Conservation (phyloP, 768 basidiomycete genomes). For the Peribolospora kevripleyi region DNA sequence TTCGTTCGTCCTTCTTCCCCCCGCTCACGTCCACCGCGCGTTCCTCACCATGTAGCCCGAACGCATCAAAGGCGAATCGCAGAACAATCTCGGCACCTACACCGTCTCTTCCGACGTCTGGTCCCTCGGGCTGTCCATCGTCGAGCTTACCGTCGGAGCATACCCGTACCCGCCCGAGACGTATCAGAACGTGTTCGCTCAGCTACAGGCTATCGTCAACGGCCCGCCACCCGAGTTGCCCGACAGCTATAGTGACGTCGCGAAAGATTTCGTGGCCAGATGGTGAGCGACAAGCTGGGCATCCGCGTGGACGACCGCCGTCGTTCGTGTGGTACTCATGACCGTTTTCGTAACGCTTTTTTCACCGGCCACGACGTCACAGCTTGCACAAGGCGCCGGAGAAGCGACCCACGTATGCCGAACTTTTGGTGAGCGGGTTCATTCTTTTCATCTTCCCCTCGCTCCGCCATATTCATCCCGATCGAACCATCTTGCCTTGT, state of each 20-base stretch:
- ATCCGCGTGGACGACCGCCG: not conserved
- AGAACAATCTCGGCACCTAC: constrained; percentile 63
- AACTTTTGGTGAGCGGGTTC: constrained; percentile 37
- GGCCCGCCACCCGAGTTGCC: constrained; percentile 78
- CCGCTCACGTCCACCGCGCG: not conserved
- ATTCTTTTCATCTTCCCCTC: not conserved
- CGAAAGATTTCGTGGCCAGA: constrained; percentile 53
- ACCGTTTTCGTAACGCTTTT: not conserved
- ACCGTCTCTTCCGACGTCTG: constrained; percentile 93
- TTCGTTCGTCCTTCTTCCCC: constrained; percentile 1
- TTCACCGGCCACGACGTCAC: not conserved
- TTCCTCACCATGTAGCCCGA: constrained; percentile 38
- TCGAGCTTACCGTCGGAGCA: constrained; percentile 63
- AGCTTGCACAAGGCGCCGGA: constrained; percentile 52
- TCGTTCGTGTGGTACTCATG: not conserved
- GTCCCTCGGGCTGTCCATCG: constrained; percentile 81
- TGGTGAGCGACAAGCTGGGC: constrained; percentile 25
- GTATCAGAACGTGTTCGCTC: constrained; percentile 89
- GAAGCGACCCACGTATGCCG: constrained; percentile 52
- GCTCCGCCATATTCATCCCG: not conserved
- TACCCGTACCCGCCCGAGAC: constrained; percentile 97
- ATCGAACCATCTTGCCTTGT: not conserved
- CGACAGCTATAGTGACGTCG: constrained; percentile 37
- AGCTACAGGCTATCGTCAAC: constrained; percentile 85
- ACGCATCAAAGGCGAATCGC: constrained; percentile 81